phyloP scores from a whole-genome alignment of 768 basidiomycete species.

The Naganishia vishniacii region DNA sequence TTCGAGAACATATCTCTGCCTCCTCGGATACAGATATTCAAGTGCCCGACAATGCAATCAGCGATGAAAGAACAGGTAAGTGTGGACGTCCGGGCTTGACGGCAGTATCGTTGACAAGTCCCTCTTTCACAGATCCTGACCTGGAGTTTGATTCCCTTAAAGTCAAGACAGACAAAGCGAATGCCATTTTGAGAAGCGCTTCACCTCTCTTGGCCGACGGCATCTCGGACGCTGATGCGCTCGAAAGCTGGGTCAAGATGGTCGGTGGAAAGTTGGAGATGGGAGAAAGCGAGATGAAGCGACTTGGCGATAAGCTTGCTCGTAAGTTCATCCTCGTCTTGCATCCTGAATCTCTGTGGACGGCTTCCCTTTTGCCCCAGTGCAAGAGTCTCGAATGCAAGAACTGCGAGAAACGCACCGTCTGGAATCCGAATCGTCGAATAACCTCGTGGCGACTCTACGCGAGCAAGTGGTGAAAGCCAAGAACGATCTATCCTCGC shows the following conservation, averaged over 20 bases:
- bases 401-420: conserved; percentile 79
- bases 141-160: not conserved
- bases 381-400: conserved; percentile 74
- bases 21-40: too few species aligned
- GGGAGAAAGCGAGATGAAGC: conserved; percentile 69
- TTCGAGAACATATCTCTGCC: too few species aligned
- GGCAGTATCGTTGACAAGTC: too few species aligned
- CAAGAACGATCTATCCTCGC: conserved; percentile 58
- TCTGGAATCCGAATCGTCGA: conserved; percentile 72
- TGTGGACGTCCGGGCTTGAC: too few species aligned
- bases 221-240: conserved; percentile 60
- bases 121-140: not conserved
- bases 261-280: conserved; percentile 67
- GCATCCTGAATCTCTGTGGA: not conserved
- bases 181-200: conserved; percentile 60
- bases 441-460: conserved; percentile 66
- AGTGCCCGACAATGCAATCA: too few species aligned
- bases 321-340: conserved; percentile 56
- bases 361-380: conserved; percentile 50
- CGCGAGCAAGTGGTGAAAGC: conserved; percentile 64
- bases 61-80: not conserved
- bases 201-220: conserved; percentile 63
- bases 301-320: conserved; percentile 65
- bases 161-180: conserved; percentile 40
- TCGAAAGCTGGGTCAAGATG: conserved; percentile 69